Base-by-base conservation (phyloP, 1,139 yeast genomes). In the Blastobotrys indianensis region DNA sequence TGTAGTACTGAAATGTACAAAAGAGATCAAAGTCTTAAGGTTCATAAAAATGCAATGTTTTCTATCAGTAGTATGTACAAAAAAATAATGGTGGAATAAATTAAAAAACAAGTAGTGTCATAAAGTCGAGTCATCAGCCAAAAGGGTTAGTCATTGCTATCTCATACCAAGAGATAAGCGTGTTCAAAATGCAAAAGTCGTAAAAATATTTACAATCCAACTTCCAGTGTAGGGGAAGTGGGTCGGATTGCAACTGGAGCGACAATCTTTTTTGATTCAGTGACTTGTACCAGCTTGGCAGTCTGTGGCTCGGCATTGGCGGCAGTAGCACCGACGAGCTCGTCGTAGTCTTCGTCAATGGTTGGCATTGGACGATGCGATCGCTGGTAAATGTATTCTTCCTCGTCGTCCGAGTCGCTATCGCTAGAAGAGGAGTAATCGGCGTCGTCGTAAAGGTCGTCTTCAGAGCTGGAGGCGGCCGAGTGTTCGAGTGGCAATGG, bases 301-400 rank as follows among this genome's bases (percentile, higher is more conserved):
- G 44, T 41, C 15, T 37, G 39, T 2, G 42, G 42, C 29, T 42
- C 43, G 4, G 25, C 25, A 20, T 4, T 20, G 7, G 25, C 25
- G 6, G 7, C 25, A 4, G 25, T 4, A 20, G 25, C 25, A 12
- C 31, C 42, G 9, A 32, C 36, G 30, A 44, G 15, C 15, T 45
- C 45, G 4, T 39, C 49, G 32, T 48, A 49, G 7, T 53, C 57
- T 34, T 57, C 60, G 32, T 54, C 57, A 25, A 56, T 56, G 13
- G 54, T 49, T 10, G 61, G 60, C 54, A 56, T 45, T 4, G 36
- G 41, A 23, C 52, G 46, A 48, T 49, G 53, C 31, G 41, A 32
- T 34, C 30, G 28, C 12, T 36, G 25, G 35, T 32, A 23, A 39
- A 32, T 20, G 38, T 38, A 25, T 9, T 32, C 36, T 17, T 35